Evolutionary conservation across 805 yeast genomes (phyloP).

Genomic region (Metschnikowia shivogae): DNA sequence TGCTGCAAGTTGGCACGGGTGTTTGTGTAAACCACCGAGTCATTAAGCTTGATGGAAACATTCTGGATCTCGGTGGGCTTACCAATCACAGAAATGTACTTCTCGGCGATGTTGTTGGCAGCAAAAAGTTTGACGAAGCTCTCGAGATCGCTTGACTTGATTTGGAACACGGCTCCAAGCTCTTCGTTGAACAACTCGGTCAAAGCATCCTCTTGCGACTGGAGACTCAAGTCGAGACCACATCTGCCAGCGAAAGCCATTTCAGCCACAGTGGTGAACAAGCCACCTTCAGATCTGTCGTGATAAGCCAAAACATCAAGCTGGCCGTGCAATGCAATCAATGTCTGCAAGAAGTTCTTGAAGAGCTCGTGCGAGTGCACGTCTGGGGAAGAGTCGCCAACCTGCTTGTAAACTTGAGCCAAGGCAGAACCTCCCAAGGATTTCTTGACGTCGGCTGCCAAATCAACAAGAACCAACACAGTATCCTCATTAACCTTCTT

Average conservation of each 20-base stretch:
- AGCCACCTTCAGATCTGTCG: conserved; percentile 96
- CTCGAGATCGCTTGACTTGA: conserved; percentile 48
- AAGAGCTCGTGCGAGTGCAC: conserved; percentile 66
- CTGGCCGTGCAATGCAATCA: conserved; percentile 65
- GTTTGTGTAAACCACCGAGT: conserved; percentile 42
- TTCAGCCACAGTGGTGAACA: conserved; percentile 77
- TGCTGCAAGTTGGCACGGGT: conserved; percentile 73
- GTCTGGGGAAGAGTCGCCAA: conserved; percentile 79
- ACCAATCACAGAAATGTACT: conserved; percentile 62
- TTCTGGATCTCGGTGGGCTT: conserved; percentile 54
- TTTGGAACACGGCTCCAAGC: conserved; percentile 94
- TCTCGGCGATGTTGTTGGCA: conserved; percentile 53
- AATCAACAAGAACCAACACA: conserved; percentile 73
- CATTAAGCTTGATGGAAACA: conserved; percentile 47
- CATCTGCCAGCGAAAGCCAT: conserved; percentile 97
- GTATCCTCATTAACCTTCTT: conserved; percentile 49
- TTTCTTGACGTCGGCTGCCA: conserved; percentile 50
- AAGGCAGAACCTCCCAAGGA: conserved; percentile 91
- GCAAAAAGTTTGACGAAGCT: conserved; percentile 53
- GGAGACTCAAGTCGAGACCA: conserved; percentile 61
- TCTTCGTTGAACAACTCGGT: conserved; percentile 83
- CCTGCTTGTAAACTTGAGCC: conserved; percentile 87
- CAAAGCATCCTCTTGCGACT: conserved; percentile 41
- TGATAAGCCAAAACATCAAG: conserved; percentile 81
- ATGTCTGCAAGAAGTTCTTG: conserved; percentile 65